Base-by-base conservation (phyloP, 768 basidiomycete species). In the Neoboletus subvelutipes region DNA sequence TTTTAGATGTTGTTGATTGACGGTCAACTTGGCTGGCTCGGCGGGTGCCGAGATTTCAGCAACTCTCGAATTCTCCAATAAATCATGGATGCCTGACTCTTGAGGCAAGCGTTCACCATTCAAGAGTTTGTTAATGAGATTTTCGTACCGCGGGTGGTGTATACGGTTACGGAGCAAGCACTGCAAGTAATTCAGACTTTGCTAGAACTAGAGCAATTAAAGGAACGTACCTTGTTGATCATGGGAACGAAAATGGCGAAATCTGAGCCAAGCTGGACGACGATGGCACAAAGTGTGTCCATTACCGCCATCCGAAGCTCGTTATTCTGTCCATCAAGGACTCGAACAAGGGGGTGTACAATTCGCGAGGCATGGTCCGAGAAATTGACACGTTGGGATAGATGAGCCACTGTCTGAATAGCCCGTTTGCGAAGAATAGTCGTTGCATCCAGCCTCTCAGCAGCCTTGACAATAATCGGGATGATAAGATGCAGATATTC, bases 231-330 rank as follows among this genome's bases (percentile, higher is more conserved):
- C 81, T 98, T 98, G 72, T 93, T 93, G 61, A 99, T 91, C 63
- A 95, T 95, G 1, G 97, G 94, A 36, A 98, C 91, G 65, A 98
- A 99, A 43, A 99, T 93, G 4, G 97, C 94, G 63, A 95, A 99
- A 70, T 98, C 96, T 0, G 95, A 87, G 1, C 95, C 95, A 51
- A 99, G 84, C 66, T 99, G 97, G 37, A 93, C 80, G 39, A 98
- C 87, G 40, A 98, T 78, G 1, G 94, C 90, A 69, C 93, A 97
- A 2, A 99, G 76, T 0, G 94, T 92, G 58, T 98, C 94, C 86
- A 98, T 88, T 9, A 95, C 91, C 1, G 90, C 84, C 72, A 83
- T 82, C 22, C 92, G 81, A 46, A 98, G 76, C 56, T 98, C 95
- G 57, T 88, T 88, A 62, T 80, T 87, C 2, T 81, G 77, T 36